Base-by-base conservation (phyloP, 495 filamentous ascomycete genomes). In the Umbilicaria muhlenbergii region DNA sequence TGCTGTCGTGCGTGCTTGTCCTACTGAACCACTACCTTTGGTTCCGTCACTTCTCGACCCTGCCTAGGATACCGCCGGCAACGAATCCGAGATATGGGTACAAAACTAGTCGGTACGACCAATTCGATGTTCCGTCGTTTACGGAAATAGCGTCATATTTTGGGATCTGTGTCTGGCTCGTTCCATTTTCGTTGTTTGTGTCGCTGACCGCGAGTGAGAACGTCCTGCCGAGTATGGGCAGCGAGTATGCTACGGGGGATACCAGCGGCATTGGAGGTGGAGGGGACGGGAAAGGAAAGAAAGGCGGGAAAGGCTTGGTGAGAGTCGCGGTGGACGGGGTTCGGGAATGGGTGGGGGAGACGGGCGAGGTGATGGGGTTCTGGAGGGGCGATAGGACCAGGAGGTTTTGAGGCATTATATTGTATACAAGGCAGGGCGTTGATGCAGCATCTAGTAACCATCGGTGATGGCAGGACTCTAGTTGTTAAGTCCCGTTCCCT, bases 71-170 rank as follows among this genome's bases (percentile, higher is more conserved):
- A 51, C 34, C 21, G 50, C 58, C 36, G 33, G 34, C 46, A 50
- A 50, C 48, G 1, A 51, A 46, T 5, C 44, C 52, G 28, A 33
- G 21, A 13, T 32, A 36, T 35, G 52, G 50, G 35, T 57, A 51
- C 32, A 63, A 58, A 44, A 66, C 62, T 61, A 61, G 68, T 44
- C 51, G 55, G 34, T 64, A 62, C 45, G 63, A 76, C 42, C 75
- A 74, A 46, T 76, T 80, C 59, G 67, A 79, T 42, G 63, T 86
- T 43, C 91, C 91, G 2, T 79, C 75, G 32, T 98, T 98, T 61
- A 88, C 87, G 10, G 86, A 96, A 60, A 86, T 98, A 34, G 86
- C 89, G 0, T 89, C 85, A 1, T 98, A 89, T 58, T 98, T 98
- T 54, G 91, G 91, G 4, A 68, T 98, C 8, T 94, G 86, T 57